These are phyloP conservation scores for Tulasnella sp. DNA, from an alignment of 768 basidiomycete species.

Conservation along the genomic window DNA sequence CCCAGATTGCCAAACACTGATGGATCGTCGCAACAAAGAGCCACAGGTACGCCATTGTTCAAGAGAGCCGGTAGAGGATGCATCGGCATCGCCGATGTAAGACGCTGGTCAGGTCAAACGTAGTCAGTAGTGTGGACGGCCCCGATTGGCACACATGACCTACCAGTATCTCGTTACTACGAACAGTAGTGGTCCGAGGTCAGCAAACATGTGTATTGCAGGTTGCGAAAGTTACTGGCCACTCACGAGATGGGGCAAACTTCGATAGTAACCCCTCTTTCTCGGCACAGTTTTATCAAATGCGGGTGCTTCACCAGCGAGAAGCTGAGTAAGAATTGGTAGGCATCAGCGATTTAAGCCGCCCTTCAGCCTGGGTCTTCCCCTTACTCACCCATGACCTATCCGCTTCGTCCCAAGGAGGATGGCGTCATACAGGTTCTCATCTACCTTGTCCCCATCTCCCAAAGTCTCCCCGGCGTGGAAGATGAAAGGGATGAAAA, in stretches of 20 bases:
- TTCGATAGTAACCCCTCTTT: conserved; percentile 55
- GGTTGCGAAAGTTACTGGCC: too few species aligned
- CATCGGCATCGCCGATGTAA: conserved; percentile 71
- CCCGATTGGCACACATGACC: conserved; percentile 1
- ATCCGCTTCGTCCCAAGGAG: conserved; percentile 69
- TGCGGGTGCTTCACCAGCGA: conserved; percentile 70
- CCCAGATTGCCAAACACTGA: conserved; percentile 70
- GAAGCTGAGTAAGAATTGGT: conserved; percentile 35
- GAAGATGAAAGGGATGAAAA: conserved; percentile 67
- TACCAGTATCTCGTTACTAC: conserved; percentile 69
- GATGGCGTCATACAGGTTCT: conserved; percentile 70
- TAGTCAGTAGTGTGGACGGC: not conserved
- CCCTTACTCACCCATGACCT: conserved; percentile 58
- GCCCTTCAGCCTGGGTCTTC: too few species aligned
- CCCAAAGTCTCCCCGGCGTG: conserved; percentile 76
- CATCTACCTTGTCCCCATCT: conserved; percentile 46
- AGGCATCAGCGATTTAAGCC: too few species aligned
- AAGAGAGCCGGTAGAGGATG: conserved; percentile 64
- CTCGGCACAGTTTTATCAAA: conserved; percentile 54
- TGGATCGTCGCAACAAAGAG: conserved; percentile 66
- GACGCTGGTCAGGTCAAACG: conserved; percentile 34
- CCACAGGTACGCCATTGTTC: conserved; percentile 63
- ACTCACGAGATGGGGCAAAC: conserved; percentile 74
- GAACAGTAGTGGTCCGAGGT: too few species aligned
- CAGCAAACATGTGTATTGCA: too few species aligned